These are phyloP conservation scores for Amanita bisporigera DNA, from an alignment of 1,284 basidiomycete species.

Conservation along the genomic window DNA sequence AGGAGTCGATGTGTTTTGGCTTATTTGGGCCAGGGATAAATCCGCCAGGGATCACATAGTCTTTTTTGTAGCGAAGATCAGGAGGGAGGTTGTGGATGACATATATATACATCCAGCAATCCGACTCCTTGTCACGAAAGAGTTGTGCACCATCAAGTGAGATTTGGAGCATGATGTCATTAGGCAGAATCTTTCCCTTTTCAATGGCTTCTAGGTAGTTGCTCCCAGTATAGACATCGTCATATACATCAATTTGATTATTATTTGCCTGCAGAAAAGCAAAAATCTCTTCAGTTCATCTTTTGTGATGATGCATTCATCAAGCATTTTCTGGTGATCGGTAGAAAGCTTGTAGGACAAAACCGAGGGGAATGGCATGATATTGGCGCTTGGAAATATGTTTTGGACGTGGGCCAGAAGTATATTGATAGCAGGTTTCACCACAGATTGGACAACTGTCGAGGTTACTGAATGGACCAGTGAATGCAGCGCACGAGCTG, in stretches of 20 bases:
- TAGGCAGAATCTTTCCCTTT: background rate
- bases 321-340: slow-evolving; percentile 27
- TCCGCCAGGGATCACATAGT: slow-evolving; percentile 25
- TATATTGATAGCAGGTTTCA: slow-evolving; percentile 24
- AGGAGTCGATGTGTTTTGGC: slow-evolving; percentile 41
- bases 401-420: background rate
- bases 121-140: slow-evolving; percentile 33
- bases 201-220: slow-evolving; percentile 29
- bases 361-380: slow-evolving; percentile 44
- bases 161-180: slow-evolving; percentile 22
- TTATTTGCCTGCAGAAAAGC: background rate
- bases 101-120: slow-evolving; percentile 33
- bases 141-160: slow-evolving; percentile 40
- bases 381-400: slow-evolving; percentile 31
- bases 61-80: slow-evolving; percentile 19
- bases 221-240: slow-evolving; percentile 25
- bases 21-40: slow-evolving; percentile 38
- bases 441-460: slow-evolving; percentile 29
- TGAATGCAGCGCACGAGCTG: slow-evolving; percentile 17
- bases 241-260: slow-evolving; percentile 19
- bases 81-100: slow-evolving; percentile 22
- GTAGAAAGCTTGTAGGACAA: slow-evolving; percentile 43
- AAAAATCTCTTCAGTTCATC: slow-evolving; percentile 21
- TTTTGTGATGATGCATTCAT: slow-evolving; percentile 31
- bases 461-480: slow-evolving; percentile 24